Conservation (phyloP, 116 monocot genomes). For the Trichopus zeylanicus region DNA sequence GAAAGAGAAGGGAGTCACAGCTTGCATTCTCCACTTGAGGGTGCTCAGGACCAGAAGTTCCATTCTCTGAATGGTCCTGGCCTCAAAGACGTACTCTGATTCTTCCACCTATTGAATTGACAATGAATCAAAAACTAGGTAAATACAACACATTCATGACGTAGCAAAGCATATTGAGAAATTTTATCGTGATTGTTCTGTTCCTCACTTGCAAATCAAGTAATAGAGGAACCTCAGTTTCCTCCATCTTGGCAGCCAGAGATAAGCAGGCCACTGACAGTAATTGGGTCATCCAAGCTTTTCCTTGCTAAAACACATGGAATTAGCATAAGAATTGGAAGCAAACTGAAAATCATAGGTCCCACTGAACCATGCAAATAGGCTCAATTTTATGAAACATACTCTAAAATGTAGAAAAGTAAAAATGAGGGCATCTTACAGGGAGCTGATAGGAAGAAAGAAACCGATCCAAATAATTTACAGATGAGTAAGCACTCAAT, state of each 20-base stretch:
- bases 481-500: conserved; percentile 41
- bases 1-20: conserved; percentile 83
- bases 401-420: no score
- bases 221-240: conserved; percentile 40
- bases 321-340: background rate
- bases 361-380: no score
- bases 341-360: background rate
- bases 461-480: conserved; percentile 58
- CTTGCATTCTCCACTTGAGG: no score
- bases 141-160: no score
- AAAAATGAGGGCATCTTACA: no score
- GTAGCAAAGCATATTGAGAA: background rate
- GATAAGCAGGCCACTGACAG: no score
- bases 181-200: no score
- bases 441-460: conserved; percentile 34
- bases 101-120: conserved; percentile 35
- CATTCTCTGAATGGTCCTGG: conserved; percentile 95
- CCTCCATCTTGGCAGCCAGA: no score
- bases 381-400: no score
- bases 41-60: conserved; percentile 84
- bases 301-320: conserved; percentile 32
- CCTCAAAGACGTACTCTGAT: conserved; percentile 29
- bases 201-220: conserved; percentile 59
- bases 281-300: conserved; percentile 66
- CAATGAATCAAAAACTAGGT: no score